Evolutionary conservation across 805 yeast genomes (phyloP), one percentile per base, ranked within the genome.

Genomic region (Kluyveromyces siamensis): DNA sequence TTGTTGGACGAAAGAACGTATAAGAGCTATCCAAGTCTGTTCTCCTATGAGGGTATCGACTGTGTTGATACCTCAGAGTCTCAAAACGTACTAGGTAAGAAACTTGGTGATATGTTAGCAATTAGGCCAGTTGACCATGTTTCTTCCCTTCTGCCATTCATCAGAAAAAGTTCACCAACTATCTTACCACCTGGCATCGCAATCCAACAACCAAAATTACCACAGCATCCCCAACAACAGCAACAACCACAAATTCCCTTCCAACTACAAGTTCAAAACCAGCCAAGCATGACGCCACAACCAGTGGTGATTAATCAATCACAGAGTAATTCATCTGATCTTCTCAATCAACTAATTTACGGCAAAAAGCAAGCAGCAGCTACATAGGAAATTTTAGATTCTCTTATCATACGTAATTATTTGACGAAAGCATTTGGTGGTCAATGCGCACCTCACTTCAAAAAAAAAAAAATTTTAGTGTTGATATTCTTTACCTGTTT

Each of bases 291-390:
- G 49, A 49, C 55, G 39, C 67, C 59, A 42, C 57, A 27, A 50
- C 56, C 36, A n/a, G 19, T 35, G 35, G 49, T 39, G n/a, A 30
- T 37, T 27, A 44, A 47, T 16, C 46, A 16, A n/a, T 27, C 48
- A 14, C 50, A 50, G 19, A 50, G 50, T 27, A 80, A 85, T 44
- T 83, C 90, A 51, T 81, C 88, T 39, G 96, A 88, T 61, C 74
- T 89, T 59, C 74, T 89, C 57, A 87, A 81, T 50, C 96, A 88
- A 65, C 72, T 89, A 61, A 83, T 89, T 81, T 83, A 83, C 57
- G 95, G 95, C 27, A 86, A 84, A 62, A 78, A 71, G 56, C 62
- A 68, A 41, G 59, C 67, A 45, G 69, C 72, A 18, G 57, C 61
- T 18, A 60, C 56, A 44, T 48, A 39, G 17, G 35, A 30, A 30